Percentiles rank a stretch among this genome's conserved stretches.
These are phyloP conservation scores for Paxillus rubicundulus DNA, from an alignment of 768 basidiomycete species.

Conservation along the genomic window DNA sequence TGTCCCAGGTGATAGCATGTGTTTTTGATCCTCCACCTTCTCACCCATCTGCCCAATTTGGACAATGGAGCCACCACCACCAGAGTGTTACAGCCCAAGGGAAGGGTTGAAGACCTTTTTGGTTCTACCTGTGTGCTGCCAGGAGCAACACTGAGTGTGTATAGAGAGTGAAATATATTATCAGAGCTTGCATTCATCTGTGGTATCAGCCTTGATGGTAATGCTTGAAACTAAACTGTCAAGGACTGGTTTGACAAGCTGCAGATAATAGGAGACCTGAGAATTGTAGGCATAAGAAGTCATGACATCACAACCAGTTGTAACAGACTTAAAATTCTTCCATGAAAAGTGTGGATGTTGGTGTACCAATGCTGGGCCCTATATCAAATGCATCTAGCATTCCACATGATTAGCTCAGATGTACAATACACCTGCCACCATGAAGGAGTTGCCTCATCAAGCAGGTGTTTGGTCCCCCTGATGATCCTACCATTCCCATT, in stretches of 20 bases:
- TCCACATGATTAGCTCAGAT: background rate
- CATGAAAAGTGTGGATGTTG: conserved; percentile 23
- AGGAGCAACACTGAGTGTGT: conserved; percentile 37
- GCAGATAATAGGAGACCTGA: conserved; percentile 28
- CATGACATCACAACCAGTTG: background rate
- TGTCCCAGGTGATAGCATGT: too few species aligned
- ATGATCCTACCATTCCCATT: too few species aligned
- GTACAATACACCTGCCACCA: conserved; percentile 25
- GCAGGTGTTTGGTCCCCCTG: too few species aligned
- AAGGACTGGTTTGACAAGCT: conserved; percentile 30
- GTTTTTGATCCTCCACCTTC: conserved; percentile 3
- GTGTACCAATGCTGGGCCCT: conserved; percentile 30
- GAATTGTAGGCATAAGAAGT: background rate
- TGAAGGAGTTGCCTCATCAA: conserved; percentile 27
- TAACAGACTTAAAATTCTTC: conserved; percentile 30
- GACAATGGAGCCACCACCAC: conserved; percentile 37
- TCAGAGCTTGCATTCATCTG: conserved; percentile 27
- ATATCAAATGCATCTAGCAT: background rate
- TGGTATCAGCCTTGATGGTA: conserved; percentile 19
- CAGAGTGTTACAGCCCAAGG: conserved; percentile 35
- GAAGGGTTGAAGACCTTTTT: conserved; percentile 40
- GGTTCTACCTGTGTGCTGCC: conserved; percentile 37
- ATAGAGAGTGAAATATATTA: conserved; percentile 15
- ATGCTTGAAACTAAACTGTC: conserved; percentile 22
- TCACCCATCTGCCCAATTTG: conserved; percentile 38